phyloP scores from a whole-genome alignment of 495 filamentous ascomycete species.

The Xylona heveae region DNA sequence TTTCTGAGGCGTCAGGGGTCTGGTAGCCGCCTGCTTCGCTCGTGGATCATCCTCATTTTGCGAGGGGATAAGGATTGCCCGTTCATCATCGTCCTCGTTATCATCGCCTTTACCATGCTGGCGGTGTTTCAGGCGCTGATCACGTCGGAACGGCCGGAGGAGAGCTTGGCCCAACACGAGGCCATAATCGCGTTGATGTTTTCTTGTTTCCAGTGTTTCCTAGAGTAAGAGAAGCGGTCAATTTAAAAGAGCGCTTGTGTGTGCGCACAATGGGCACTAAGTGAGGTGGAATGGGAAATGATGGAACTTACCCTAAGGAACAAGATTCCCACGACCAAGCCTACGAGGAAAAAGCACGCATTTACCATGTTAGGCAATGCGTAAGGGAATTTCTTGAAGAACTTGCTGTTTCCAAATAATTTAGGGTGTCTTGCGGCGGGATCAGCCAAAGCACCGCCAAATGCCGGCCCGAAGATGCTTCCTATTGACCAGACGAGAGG shows the following conservation, averaged over 20 bases:
- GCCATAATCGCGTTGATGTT: constrained; percentile 44
- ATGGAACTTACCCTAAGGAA: constrained; percentile 33
- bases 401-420: constrained; percentile 40
- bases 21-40: too few relatives aligned
- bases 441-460: constrained; percentile 68
- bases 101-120: constrained; percentile 2
- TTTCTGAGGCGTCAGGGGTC: too few relatives aligned
- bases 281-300: too few relatives aligned
- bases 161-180: constrained; percentile 35
- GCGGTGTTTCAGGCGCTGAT: constrained; percentile 8
- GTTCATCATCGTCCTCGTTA: constrained; percentile 3
- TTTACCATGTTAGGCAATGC: constrained; percentile 62
- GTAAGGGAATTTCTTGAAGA: constrained; percentile 60
- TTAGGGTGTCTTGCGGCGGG: constrained; percentile 47
- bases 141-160: constrained; percentile 12
- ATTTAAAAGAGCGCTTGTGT: too few relatives aligned
- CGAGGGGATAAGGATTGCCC: not conserved
- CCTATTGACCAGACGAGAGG: constrained; percentile 60
- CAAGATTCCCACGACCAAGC: constrained; percentile 43
- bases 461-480: constrained; percentile 68
- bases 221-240: constrained; percentile 12
- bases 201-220: constrained; percentile 53
- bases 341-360: constrained; percentile 47
- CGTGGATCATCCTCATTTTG: constrained; percentile 8
- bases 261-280: too few relatives aligned